These are phyloP conservation scores for Chalaropsis ovoidea DNA, from an alignment of 2,329 filamentous ascomycete species.

Conservation along the genomic window DNA sequence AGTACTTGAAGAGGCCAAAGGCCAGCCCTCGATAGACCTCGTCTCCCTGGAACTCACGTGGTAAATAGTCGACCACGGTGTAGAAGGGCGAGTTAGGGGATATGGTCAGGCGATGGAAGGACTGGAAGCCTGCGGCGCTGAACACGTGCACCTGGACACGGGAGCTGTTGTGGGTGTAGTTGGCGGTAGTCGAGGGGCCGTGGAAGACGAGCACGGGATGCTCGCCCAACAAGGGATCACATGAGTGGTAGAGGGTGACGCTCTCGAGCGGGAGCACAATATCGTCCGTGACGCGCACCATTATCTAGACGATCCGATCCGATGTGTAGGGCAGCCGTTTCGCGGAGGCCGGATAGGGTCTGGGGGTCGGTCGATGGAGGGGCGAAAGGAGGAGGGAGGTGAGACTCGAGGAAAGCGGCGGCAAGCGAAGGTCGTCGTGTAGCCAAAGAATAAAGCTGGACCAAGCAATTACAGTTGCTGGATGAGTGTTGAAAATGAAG, in stretches of 20 bases:
- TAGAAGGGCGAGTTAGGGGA: constrained; percentile 90
- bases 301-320: constrained; percentile 39
- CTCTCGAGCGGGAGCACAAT: constrained; percentile 70
- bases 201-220: constrained; percentile 83
- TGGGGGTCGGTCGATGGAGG: background rate
- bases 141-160: constrained; percentile 92
- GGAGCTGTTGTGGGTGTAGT: constrained; percentile 77
- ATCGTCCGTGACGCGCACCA: constrained; percentile 74
- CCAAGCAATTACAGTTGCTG: background rate
- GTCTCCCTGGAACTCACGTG: constrained; percentile 89
- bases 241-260: constrained; percentile 79
- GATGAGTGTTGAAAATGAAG: constrained; percentile 3
- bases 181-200: constrained; percentile 78
- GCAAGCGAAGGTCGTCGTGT: background rate
- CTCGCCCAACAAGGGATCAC: constrained; percentile 72
- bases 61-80: constrained; percentile 76
- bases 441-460: background rate
- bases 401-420: background rate
- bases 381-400: background rate
- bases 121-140: constrained; percentile 77
- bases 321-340: background rate
- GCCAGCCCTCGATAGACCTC: constrained; percentile 84
- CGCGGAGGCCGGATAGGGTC: constrained; percentile 6
- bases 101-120: constrained; percentile 82
- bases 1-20: constrained; percentile 90